Base-by-base conservation (phyloP, 495 filamentous ascomycete species). In the Xylaria scruposa region DNA sequence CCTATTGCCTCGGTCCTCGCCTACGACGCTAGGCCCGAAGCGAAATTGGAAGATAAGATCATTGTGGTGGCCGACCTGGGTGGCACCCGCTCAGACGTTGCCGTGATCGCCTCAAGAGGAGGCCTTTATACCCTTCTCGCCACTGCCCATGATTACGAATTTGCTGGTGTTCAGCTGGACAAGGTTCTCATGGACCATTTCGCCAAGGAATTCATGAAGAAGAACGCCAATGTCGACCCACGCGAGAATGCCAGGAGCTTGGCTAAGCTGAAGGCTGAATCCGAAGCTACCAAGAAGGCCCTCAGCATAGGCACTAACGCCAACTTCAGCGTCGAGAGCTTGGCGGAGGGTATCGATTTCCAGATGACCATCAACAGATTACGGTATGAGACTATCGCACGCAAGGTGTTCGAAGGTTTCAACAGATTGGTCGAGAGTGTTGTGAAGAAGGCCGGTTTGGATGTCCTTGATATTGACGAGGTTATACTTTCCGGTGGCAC, bases 81-180 rank as follows among this genome's bases (percentile, higher is more conserved):
- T 76, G 96, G 94, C 64, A 98, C 92, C 33, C 90, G 96, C 47
- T 97, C 94, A 36, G 96, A 99, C 81, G 91, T 97, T 59, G 89
- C 95, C 19, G 92, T 99, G 59, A 84, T 99, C 73, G 92, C 94
- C 63, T 95, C 90, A 77, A 90, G 95, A 80, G 93, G 95, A 58
- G 96, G 96, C 74, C 96, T 98, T 86, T 98, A 99, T 88, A 97
- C 93, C 60, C 91, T 97, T 74, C 88, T 99, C 17, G 94, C 97
- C 4, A 97, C 95, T 42, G 90, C 91, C 17, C 96, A 99, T 82
- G 96, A 99, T 85, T 97, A 97, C 80, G 94, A 97, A 78, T 91
- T 93, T 70, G 89, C 91, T 61, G 96, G 96, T 75, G 82, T 87
- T 31, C 89, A 92, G 58, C 84, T 99, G 44, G 96, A 99, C 83